Base-by-base conservation (phyloP, 2,329 filamentous ascomycete species). In the Neonectria neomacrospora region DNA sequence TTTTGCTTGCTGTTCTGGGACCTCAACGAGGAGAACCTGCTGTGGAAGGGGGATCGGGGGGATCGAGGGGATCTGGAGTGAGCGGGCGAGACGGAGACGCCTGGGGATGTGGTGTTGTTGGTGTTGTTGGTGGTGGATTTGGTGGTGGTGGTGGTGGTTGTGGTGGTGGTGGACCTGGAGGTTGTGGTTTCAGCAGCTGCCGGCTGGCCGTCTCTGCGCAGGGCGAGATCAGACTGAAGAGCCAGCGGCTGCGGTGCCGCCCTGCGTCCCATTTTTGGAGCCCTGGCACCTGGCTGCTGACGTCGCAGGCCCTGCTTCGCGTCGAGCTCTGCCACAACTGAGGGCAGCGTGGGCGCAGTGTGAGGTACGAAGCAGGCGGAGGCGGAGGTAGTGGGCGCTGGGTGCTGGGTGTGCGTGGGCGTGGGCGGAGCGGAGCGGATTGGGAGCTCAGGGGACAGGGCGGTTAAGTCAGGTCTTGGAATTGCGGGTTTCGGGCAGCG, bases 201-300 rank as follows among this genome's bases (percentile, higher is more conserved):
- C 54, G 67, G 68, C 67, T 72, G 69, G 68, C 73, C 72, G 63
- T 73, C 71, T 63, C 66, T 64, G 65, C 65, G 69, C 68, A 77
- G 76, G 69, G 73, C 76, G 68, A 77, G 70, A 67, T 80, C 80
- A 72, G 80, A 79, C 77, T 68, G 65, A 62, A 88, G 80, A 75
- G 82, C 78, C 78, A 88, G 82, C 78, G 86, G 85, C 80, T 87
- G 82, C 69, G 85, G 86, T 78, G 82, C 84, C 74, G 83, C 79
- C 78, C 86, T 88, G 76, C 85, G 86, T 79, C 81, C 85, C 85
- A 88, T 88, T 66, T 26, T 61, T 64, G 51, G 61, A 68, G 69
- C 71, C 68, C 69, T 71, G 67, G 64, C 66, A 69, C 68, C 69
- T 70, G 67, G 64, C 66, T 70, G 66, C 61, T 72, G 66, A 70